Evolutionary conservation across 2,329 filamentous ascomycete genomes (phyloP).

Genomic region (Raffaelea deltoideospora): DNA sequence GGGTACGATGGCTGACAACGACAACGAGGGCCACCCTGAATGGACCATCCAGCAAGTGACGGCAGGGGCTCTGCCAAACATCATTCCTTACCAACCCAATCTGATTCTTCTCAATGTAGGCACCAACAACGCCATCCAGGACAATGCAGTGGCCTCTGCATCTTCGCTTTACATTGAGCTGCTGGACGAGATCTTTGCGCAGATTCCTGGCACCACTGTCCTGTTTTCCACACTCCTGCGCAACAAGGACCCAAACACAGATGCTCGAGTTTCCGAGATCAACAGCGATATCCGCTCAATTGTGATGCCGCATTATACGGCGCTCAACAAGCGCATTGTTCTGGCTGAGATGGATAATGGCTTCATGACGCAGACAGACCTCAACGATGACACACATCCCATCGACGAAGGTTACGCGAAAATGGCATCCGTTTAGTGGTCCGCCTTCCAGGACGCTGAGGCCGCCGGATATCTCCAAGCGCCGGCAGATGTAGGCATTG

Average conservation of each 20-base stretch:
- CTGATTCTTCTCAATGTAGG: slow-evolving; percentile 11
- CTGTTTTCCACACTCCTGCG: slow-evolving; percentile 1
- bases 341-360: slow-evolving; percentile 1
- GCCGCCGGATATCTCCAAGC: neutral
- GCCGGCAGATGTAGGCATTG: neutral
- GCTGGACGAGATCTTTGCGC: neutral
- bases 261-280: neutral
- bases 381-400: slow-evolving; percentile 1
- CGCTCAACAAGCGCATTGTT: neutral
- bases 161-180: slow-evolving; percentile 5
- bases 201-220: neutral
- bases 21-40: slow-evolving; percentile 4
- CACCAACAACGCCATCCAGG: slow-evolving; percentile 10
- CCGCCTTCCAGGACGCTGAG: neutral
- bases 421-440: slow-evolving; percentile 2
- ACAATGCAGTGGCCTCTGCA: slow-evolving; percentile 7
- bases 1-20: slow-evolving; percentile 5
- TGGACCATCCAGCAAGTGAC: slow-evolving; percentile 5
- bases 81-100: slow-evolving; percentile 6
- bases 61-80: neutral
- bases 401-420: neutral
- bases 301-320: neutral
- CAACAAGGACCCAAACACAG: neutral
- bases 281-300: neutral
- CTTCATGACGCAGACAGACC: neutral